Percentiles rank a stretch among this genome's conserved stretches.
These are phyloP conservation scores for Podosphaera aphanis DNA, from an alignment of 2,329 filamentous ascomycete species.

Conservation along the genomic window DNA sequence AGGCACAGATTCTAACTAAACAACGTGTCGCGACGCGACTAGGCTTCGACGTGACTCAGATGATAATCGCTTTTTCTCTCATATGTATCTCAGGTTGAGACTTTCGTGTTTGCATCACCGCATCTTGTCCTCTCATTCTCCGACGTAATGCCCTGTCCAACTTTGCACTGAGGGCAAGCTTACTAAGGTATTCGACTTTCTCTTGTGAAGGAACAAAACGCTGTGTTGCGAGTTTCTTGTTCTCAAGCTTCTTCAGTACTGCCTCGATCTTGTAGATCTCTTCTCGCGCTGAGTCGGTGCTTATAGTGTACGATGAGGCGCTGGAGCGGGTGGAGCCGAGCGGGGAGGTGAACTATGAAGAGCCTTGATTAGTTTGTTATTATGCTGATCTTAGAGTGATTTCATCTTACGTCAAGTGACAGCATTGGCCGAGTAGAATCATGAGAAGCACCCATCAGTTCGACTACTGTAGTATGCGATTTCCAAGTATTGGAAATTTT, in stretches of 20 bases:
- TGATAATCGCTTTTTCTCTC: neutral
- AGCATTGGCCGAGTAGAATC: constrained; percentile 32
- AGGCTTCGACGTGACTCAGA: neutral
- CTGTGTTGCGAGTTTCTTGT: constrained; percentile 42
- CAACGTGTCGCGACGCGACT: too few species aligned
- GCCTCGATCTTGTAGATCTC: constrained; percentile 39
- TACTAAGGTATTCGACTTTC: constrained; percentile 45
- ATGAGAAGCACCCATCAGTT: constrained; percentile 20
- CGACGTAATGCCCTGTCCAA: constrained; percentile 44
- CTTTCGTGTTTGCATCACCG: constrained; percentile 28
- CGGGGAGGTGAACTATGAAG: constrained; percentile 19
- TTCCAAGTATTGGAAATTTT: neutral
- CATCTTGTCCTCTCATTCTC: constrained; percentile 49
- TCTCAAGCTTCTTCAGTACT: constrained; percentile 42
- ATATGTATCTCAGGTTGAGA: neutral
- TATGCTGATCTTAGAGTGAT: constrained; percentile 1
- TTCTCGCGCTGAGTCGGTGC: constrained; percentile 14
- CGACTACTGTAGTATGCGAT: neutral
- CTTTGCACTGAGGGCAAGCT: constrained; percentile 50
- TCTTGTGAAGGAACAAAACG: constrained; percentile 40
- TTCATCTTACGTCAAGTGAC: constrained; percentile 24
- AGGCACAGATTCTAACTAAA: too few species aligned
- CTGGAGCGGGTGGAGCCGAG: constrained; percentile 28
- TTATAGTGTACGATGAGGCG: constrained; percentile 19
- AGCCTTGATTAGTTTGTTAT: neutral